Percentiles rank a stretch among this genome's conserved stretches.
Evolutionary conservation across 495 filamentous ascomycete species (phyloP).

Genomic region (Lasiosphaeria ovina): DNA sequence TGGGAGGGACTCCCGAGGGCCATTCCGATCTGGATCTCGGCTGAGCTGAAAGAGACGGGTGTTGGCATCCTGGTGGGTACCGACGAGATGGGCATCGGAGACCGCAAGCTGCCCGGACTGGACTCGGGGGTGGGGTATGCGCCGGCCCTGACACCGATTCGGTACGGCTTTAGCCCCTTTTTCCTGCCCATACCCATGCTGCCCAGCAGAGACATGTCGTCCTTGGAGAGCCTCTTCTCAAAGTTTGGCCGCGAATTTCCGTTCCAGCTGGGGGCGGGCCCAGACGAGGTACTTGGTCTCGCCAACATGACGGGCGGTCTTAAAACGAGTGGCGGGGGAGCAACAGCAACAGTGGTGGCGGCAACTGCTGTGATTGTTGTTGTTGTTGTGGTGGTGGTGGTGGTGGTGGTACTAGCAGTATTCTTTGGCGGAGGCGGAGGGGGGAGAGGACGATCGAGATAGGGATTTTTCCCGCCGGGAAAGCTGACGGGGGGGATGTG

Average conservation of each 20-base stretch:
- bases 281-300: constrained; percentile 44
- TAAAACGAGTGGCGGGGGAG: neutral
- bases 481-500: constrained; percentile 30
- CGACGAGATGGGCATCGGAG: constrained; percentile 25
- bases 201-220: constrained; percentile 46
- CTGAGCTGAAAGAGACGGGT: constrained; percentile 41
- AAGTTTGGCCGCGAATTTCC: constrained; percentile 24
- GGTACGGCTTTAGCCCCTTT: constrained; percentile 25
- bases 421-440: constrained; percentile 32
- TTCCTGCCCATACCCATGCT: constrained; percentile 19
- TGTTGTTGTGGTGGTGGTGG: constrained; percentile 3
- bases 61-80: constrained; percentile 33
- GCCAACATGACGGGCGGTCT: constrained; percentile 31
- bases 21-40: constrained; percentile 52
- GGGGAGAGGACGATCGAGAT: constrained; percentile 39
- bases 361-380: neutral
- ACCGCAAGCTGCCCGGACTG: constrained; percentile 31
- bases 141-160: constrained; percentile 22
- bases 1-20: constrained; percentile 54
- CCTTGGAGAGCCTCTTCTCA: constrained; percentile 45
- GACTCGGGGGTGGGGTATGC: constrained; percentile 45
- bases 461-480: constrained; percentile 33
- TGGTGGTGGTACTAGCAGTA: constrained; percentile 4
- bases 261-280: constrained; percentile 21
- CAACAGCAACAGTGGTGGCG: constrained; percentile 23